A percentile compares a stretch with the other conserved stretches of the same genome.
phyloP scores from a whole-genome alignment of 139 green algal species.

The Closterium sp. region DNA sequence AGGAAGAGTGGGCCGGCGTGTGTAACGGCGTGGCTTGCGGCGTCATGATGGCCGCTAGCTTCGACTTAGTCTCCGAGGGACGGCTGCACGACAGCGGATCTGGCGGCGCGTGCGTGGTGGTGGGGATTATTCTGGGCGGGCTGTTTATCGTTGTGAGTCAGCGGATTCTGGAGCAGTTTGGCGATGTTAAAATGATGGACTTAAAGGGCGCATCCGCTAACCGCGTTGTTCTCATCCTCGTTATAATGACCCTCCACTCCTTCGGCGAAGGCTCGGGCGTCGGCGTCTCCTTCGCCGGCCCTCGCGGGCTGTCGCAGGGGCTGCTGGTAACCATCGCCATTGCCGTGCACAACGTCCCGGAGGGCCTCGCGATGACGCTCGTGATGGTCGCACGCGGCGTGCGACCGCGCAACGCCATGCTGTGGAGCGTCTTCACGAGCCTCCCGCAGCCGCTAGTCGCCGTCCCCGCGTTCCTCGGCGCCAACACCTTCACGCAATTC shows the following conservation, averaged over 20 bases:
- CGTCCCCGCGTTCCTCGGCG: conserved; percentile 91
- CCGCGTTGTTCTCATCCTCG: conserved; percentile 86
- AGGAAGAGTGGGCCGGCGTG: conserved; percentile 57
- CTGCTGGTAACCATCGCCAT: conserved; percentile 92
- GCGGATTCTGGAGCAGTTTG: conserved; percentile 60
- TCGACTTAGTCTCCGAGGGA: conserved; percentile 90
- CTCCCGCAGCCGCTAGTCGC: conserved; percentile 81
- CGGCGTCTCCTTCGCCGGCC: conserved; percentile 82
- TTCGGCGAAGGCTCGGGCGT: conserved; percentile 93
- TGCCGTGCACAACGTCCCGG: conserved; percentile 95
- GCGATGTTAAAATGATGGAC: conserved; percentile 68
- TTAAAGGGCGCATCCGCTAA: conserved; percentile 76
- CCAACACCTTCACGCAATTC: conserved; percentile 81
- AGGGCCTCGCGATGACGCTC: conserved; percentile 90
- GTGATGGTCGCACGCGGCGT: conserved; percentile 84
- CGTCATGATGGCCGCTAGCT: conserved; percentile 95
- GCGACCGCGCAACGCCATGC: conserved; percentile 62
- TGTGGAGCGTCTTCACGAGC: conserved; percentile 79
- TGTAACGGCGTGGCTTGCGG: conserved; percentile 90
- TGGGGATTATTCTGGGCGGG: conserved; percentile 46
- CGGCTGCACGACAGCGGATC: conserved; percentile 62
- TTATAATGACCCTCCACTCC: conserved; percentile 94
- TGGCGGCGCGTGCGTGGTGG: conserved; percentile 36
- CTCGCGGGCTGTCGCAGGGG: conserved; percentile 78
- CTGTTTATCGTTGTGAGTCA: conserved; percentile 52